Base-by-base conservation (phyloP, 805 yeast genomes). In the Yamadazyma tumulicola region DNA sequence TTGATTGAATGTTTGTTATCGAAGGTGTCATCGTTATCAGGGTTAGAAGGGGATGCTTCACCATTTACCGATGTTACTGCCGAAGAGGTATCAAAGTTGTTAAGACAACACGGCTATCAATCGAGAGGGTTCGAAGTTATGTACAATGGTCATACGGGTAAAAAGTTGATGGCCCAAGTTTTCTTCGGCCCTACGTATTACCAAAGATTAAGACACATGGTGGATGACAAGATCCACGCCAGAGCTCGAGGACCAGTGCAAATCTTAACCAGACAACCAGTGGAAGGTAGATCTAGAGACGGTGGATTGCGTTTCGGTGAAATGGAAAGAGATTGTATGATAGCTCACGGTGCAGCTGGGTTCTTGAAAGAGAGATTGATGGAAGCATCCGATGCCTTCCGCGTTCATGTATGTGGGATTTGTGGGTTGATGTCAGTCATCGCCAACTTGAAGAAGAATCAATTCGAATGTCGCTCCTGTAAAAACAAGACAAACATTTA, bases 271-370 rank as follows among this genome's bases (percentile, higher is more conserved):
- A 84, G 97, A 69, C 98, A 91, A 65, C 98, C 98, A 4, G 96
- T 89, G 44, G 97, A 91, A 67, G 98, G 98, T 79, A 81, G 98
- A 65, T 88, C 97, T 12, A 80, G 98, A 69, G 97, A 93, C 65
- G 98, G 98, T 78, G 98, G 98, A 51, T 73, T 91, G 61, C 86
- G 98, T 67, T 89, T 91, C 77, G 98, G 98, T 56, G 98, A 91
- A 66, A 93, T 93, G 99, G 99, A 93, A 69, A 86, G 99, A 72
- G 99, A 93, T 75, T 93, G 99, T 83, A 91, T 93, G 97, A 93
- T 93, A 73, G 98, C 99, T 2, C 97, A 93, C 59, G 99, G 99
- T 61, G 97, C 97, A 10, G 97, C 98, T 4, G 94, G 97, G 6
- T 91, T 93, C 72, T 76, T 93, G 69, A 88, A 91, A 64, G 99